Conservation (phyloP, 140 eudicot genomes). For the Oenanthe javanica region DNA sequence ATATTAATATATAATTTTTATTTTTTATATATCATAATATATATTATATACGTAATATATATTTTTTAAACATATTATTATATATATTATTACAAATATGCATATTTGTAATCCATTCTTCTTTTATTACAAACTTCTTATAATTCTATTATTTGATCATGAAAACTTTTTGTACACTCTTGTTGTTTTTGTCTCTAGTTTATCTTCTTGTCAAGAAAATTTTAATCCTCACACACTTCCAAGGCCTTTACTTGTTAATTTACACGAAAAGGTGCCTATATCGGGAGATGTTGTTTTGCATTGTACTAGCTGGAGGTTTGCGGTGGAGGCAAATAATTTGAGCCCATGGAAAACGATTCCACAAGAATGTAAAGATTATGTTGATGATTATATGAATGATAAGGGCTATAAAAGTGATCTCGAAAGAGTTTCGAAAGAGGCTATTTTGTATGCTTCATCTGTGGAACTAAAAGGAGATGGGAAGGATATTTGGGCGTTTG, state of each 20-base stretch:
- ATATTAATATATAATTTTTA: too few relatives aligned
- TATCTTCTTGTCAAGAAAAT: slow-evolving; percentile 13
- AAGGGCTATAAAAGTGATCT: slow-evolving; percentile 53
- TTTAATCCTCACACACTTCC: slow-evolving; percentile 33
- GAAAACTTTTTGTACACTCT: slow-evolving; percentile 3
- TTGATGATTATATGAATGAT: slow-evolving; percentile 53
- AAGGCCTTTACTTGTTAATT: slow-evolving; percentile 55
- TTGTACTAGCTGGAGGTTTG: slow-evolving; percentile 92
- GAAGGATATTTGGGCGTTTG: slow-evolving; percentile 85
- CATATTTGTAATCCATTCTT: not conserved
- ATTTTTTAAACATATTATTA: too few relatives aligned
- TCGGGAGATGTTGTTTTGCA: slow-evolving; percentile 38
- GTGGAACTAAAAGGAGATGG: slow-evolving; percentile 56
- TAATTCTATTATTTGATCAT: not conserved
- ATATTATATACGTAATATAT: too few relatives aligned
- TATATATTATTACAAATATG: too few relatives aligned
- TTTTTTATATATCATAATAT: too few relatives aligned
- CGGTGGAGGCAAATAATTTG: slow-evolving; percentile 77
- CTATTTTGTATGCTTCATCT: slow-evolving; percentile 46
- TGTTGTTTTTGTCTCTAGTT: slow-evolving; percentile 16
- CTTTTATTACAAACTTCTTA: not conserved
- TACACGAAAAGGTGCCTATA: slow-evolving; percentile 22
- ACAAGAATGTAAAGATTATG: slow-evolving; percentile 60
- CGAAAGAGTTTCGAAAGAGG: slow-evolving; percentile 65
- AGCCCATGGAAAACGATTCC: slow-evolving; percentile 93